A percentile compares a stretch with the other conserved stretches of the same genome.
Evolutionary conservation across 2,329 filamentous ascomycete genomes (phyloP).

Genomic region (Diaporthe sp.): DNA sequence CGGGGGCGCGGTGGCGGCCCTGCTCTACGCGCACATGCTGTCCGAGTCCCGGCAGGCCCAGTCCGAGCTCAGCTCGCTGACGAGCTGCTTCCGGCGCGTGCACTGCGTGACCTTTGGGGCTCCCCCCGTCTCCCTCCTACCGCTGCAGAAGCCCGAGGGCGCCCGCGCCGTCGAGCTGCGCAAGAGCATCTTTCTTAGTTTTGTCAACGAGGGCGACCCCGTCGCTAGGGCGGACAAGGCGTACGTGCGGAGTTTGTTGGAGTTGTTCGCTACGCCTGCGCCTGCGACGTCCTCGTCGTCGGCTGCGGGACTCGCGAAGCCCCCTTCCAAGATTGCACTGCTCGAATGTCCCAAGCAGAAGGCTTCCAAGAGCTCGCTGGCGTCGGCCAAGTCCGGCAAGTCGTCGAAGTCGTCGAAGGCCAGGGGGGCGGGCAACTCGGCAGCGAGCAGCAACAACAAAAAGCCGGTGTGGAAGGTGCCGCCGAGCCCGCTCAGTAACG

Average conservation of each 20-base stretch:
- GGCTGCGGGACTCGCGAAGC: conserved; percentile 21
- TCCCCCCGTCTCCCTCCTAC: conserved; percentile 79
- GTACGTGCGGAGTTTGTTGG: conserved; percentile 78
- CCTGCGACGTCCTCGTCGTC: conserved; percentile 48
- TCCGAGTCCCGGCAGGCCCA: conserved; percentile 61
- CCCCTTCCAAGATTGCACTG: conserved; percentile 28
- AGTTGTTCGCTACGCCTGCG: conserved; percentile 73
- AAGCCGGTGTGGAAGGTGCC: conserved; percentile 73
- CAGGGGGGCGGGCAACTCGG: neutral
- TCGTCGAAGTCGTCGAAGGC: conserved; percentile 38
- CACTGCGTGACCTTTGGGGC: conserved; percentile 91
- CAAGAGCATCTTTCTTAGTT: conserved; percentile 81
- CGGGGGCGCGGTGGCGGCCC: conserved; percentile 82
- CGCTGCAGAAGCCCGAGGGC: conserved; percentile 68
- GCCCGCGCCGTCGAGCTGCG: conserved; percentile 50
- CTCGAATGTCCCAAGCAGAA: conserved; percentile 39
- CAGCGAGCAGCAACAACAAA: conserved; percentile 35
- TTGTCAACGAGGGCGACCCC: conserved; percentile 89
- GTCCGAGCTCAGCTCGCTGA: conserved; percentile 77
- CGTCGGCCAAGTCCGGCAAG: conserved; percentile 42
- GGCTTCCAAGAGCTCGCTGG: conserved; percentile 41
- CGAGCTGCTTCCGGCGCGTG: conserved; percentile 78
- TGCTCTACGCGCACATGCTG: conserved; percentile 87
- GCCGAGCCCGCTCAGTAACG: conserved; percentile 73
- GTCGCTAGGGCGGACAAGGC: conserved; percentile 80